Evolutionary conservation across 192 early-diverging fungal genomes (phyloP), one percentile per base, ranked within the genome.

Genomic region (Entomortierella lignicola): DNA sequence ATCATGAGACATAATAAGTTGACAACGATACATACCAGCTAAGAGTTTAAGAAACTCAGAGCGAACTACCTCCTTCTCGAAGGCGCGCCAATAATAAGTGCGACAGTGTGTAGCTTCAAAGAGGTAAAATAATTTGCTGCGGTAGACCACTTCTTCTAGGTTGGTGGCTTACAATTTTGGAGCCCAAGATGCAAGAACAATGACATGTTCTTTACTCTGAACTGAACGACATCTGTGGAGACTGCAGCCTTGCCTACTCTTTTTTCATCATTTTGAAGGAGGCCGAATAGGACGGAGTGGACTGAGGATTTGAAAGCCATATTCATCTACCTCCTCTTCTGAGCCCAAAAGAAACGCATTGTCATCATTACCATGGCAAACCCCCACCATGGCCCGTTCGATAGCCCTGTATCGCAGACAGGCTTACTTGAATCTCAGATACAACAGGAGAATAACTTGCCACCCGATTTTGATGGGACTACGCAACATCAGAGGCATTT

Each of bases 351-450:
- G 44, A 47, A 15, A 4, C 44, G 15, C 44, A 12, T 20, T 20
- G 44, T 47, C 44, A 47, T 47, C 20, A 13, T 13, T 42, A 42
- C 39, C 13, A 47, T 47, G 44, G 44, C 44, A 3, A 47, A 47
- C 44, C 20, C 44, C 20, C 41, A 43, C 41, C 34, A 18, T 60
- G 59, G 39, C 41, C 12, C 41, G 41, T 23, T 15, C 20, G 44
- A 47, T 15, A 47, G 44, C 59, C 23, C 56, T 20, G 20, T 43
- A 30, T 60, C 59, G 42, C 59, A 60, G 13, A 26, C 42, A 30
- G 11, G 17, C 25, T 30, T 44, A 25, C 18, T 44, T 4, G 59
- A 26, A 44, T 27, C 25, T 60, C 42, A 44, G 27, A 37, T 10
- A 10, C 39, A 41, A 8, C 59, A 26, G 23, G 37, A 60, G 15